Evolutionary conservation across 208 protist genomes (phyloP).

Genomic region (Spongospora subterranea): DNA sequence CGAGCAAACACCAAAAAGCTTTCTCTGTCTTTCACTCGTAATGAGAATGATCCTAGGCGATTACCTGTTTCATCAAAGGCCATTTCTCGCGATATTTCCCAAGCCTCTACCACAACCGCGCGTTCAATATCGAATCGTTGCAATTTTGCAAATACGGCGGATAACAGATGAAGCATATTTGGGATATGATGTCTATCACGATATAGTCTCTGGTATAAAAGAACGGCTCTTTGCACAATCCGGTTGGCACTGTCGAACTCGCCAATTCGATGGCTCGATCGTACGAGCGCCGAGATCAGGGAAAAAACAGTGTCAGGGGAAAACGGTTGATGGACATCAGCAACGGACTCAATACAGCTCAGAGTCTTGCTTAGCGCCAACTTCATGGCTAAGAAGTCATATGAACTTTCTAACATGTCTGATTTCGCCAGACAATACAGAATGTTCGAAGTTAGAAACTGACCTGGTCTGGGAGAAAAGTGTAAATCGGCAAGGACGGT

Average conservation of each 20-base stretch:
- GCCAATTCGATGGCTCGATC: background rate
- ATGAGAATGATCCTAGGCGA: background rate
- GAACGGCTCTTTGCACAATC: background rate
- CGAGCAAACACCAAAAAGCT: background rate
- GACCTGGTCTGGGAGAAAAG: no score
- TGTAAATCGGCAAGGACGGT: background rate
- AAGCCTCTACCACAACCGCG: background rate
- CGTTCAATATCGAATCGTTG: background rate
- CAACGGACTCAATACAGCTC: background rate
- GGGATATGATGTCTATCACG: background rate
- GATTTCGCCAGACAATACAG: background rate
- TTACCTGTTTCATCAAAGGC: background rate
- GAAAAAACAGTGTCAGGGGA: background rate
- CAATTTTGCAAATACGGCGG: background rate
- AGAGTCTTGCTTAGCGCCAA: background rate
- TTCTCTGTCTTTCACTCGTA: background rate
- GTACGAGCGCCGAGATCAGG: background rate
- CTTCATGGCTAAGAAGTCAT: background rate
- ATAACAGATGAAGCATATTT: background rate
- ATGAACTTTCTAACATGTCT: background rate
- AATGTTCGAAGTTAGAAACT: no score
- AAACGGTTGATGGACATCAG: no score
- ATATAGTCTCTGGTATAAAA: background rate
- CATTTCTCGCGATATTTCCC: background rate
- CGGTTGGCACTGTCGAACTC: background rate